A percentile compares a stretch with the other conserved stretches of the same genome.
phyloP scores from a whole-genome alignment of 495 filamentous ascomycete genomes.

The Penicillium subrubescens region DNA sequence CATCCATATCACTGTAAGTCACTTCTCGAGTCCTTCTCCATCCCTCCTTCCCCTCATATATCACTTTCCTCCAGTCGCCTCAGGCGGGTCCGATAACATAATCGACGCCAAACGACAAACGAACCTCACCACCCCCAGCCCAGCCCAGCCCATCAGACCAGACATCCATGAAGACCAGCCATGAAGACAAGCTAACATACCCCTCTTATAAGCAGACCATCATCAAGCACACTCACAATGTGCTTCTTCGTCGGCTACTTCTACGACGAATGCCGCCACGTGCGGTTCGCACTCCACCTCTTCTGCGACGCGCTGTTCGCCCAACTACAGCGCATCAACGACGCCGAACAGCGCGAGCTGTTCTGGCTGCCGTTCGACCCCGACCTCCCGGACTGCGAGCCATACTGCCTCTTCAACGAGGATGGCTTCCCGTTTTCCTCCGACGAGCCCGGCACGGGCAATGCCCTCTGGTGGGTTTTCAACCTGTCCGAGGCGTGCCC shows the following conservation, averaged over 20 bases:
- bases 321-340: conserved; percentile 25
- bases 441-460: conserved; percentile 45
- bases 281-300: conserved; percentile 25
- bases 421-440: too few species aligned
- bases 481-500: conserved; percentile 9
- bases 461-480: conserved; percentile 50
- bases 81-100: too few species aligned
- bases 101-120: too few species aligned
- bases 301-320: conserved; percentile 23
- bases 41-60: too few species aligned
- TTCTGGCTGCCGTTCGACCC: conserved; percentile 13
- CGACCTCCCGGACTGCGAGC: conserved; percentile 15
- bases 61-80: too few species aligned
- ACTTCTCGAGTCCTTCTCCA: too few species aligned
- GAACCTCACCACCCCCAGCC: too few species aligned
- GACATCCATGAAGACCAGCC: too few species aligned
- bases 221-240: conserved; percentile 10
- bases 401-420: background rate
- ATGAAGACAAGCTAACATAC: too few species aligned
- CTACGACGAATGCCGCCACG: conserved; percentile 22
- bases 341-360: background rate
- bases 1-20: too few species aligned
- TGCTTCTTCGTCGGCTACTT: conserved; percentile 23
- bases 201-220: background rate
- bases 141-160: too few species aligned